Percentiles rank a stretch among this genome's conserved stretches.
Evolutionary conservation across 164 flowering plant genomes (phyloP).

Genomic region (Vitis riparia): DNA sequence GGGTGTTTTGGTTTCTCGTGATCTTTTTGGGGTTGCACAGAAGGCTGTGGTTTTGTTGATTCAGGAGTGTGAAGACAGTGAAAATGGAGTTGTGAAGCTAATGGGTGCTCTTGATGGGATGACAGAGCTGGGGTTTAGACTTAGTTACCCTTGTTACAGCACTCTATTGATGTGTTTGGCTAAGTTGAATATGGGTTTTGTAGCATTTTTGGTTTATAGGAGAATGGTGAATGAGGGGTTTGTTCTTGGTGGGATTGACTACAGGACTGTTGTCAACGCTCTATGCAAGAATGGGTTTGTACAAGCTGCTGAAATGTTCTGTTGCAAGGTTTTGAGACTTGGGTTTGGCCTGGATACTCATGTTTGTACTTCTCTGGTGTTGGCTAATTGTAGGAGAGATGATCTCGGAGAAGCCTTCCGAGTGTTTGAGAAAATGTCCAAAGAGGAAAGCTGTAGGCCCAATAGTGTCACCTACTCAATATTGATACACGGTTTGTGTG

Average conservation of each 20-base stretch:
- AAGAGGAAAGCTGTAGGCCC: slow-evolving; percentile 18
- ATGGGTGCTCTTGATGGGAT: slow-evolving; percentile 19
- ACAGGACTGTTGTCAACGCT: slow-evolving; percentile 29
- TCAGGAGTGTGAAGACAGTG: slow-evolving; percentile 16
- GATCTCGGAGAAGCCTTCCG: slow-evolving; percentile 21
- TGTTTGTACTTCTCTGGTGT: slow-evolving; percentile 30
- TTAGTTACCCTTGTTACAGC: slow-evolving; percentile 37
- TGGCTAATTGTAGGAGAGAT: slow-evolving; percentile 23
- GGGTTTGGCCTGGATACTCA: slow-evolving; percentile 32
- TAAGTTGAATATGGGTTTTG: slow-evolving; percentile 24
- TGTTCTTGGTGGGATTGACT: slow-evolving; percentile 25
- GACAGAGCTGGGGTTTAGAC: slow-evolving; percentile 23
- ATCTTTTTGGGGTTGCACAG: slow-evolving; percentile 20
- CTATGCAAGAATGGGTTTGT: slow-evolving; percentile 32
- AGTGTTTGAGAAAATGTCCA: slow-evolving; percentile 32
- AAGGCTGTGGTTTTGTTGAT: slow-evolving; percentile 22
- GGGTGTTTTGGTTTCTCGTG: slow-evolving; percentile 17
- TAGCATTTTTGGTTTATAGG: slow-evolving; percentile 21
- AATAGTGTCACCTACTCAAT: slow-evolving; percentile 28
- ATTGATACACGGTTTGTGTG: slow-evolving; percentile 32
- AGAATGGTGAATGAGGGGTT: slow-evolving; percentile 35
- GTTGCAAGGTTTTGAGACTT: slow-evolving; percentile 20
- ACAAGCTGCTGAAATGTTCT: slow-evolving; percentile 30
- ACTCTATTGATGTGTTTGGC: slow-evolving; percentile 34
- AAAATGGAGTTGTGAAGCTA: slow-evolving; percentile 23